phyloP scores from a whole-genome alignment of 805 yeast species.

The Metschnikowia baotianmanensis region DNA sequence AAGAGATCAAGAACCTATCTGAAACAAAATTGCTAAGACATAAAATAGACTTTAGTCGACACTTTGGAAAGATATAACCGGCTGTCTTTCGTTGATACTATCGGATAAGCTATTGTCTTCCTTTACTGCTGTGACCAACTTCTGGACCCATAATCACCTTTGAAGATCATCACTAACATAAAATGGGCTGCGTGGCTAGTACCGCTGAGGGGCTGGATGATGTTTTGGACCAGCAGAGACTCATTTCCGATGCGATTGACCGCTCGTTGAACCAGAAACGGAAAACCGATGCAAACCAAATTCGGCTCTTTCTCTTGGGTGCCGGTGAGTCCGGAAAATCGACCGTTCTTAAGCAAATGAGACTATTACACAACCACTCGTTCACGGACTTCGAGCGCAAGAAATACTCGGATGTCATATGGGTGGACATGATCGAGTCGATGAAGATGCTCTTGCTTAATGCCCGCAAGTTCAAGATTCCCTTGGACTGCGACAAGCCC shows the following conservation, averaged over 20 bases:
- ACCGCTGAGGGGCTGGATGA: slow-evolving; percentile 36
- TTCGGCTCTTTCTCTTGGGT: slow-evolving; percentile 77
- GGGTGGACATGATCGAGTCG: slow-evolving; percentile 87
- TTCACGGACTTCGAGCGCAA: slow-evolving; percentile 75
- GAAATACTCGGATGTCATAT: slow-evolving; percentile 82
- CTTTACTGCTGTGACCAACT: too few species aligned
- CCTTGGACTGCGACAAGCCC: slow-evolving; percentile 62
- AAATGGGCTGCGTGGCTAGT: slow-evolving; percentile 77
- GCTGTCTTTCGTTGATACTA: too few species aligned
- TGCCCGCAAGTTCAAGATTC: slow-evolving; percentile 63
- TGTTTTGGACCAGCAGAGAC: slow-evolving; percentile 52
- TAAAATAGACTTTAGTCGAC: neutral
- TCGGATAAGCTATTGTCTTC: too few species aligned
- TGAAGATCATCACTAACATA: too few species aligned
- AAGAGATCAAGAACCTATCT: neutral
- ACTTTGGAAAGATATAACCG: neutral
- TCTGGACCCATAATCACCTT: too few species aligned
- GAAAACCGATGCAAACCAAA: slow-evolving; percentile 54
- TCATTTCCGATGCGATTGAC: slow-evolving; percentile 62
- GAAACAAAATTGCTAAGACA: too few species aligned
- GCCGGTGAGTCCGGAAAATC: slow-evolving; percentile 96
- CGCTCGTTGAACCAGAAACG: slow-evolving; percentile 52
- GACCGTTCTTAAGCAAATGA: slow-evolving; percentile 86
- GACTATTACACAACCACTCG: slow-evolving; percentile 80
- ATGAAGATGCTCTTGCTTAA: slow-evolving; percentile 77